These are phyloP conservation scores for Hanseniaspora uvarum DNA, from an alignment of 1,139 yeast species.

Conservation along the genomic window DNA sequence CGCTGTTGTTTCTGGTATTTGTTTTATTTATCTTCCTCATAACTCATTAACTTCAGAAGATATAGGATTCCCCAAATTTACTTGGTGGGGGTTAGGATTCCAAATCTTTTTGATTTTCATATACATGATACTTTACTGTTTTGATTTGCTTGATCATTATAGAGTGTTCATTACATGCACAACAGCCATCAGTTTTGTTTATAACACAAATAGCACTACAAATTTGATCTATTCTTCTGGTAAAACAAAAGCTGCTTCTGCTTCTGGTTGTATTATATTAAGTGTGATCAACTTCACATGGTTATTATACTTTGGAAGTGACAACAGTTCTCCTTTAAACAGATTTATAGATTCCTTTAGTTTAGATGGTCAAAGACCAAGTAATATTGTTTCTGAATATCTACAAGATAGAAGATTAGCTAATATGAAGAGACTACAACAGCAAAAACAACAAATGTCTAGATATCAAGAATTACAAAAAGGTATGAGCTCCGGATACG, in stretches of 20 bases:
- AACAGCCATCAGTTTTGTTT: constrained; percentile 51
- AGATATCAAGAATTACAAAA: constrained; percentile 19
- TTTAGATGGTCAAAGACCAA: constrained; percentile 35
- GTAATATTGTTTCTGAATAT: constrained; percentile 27
- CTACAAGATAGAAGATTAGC: constrained; percentile 17
- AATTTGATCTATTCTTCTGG: constrained; percentile 58
- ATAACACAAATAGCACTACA: constrained; percentile 74
- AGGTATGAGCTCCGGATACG: constrained; percentile 5
- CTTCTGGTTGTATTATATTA: constrained; percentile 81
- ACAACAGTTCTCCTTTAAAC: constrained; percentile 68
- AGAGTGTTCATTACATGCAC: constrained; percentile 36
- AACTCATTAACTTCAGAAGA: constrained; percentile 32
- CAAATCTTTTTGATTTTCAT: constrained; percentile 52
- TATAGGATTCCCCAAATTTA: constrained; percentile 57
- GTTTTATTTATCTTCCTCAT: constrained; percentile 26
- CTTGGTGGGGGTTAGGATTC: constrained; percentile 97
- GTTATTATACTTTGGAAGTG: constrained; percentile 80
- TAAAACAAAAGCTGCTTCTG: constrained; percentile 70
- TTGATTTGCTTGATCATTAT: constrained; percentile 62
- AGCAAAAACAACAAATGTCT: constrained; percentile 19
- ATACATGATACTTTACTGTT: constrained; percentile 46
- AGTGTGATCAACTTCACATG: constrained; percentile 72
- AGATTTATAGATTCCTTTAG: constrained; percentile 74
- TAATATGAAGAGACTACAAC: constrained; percentile 18
- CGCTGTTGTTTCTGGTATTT: constrained; percentile 76